Evolutionary conservation across 164 flowering plant species (phyloP).

Genomic region (Taxillus chinensis): DNA sequence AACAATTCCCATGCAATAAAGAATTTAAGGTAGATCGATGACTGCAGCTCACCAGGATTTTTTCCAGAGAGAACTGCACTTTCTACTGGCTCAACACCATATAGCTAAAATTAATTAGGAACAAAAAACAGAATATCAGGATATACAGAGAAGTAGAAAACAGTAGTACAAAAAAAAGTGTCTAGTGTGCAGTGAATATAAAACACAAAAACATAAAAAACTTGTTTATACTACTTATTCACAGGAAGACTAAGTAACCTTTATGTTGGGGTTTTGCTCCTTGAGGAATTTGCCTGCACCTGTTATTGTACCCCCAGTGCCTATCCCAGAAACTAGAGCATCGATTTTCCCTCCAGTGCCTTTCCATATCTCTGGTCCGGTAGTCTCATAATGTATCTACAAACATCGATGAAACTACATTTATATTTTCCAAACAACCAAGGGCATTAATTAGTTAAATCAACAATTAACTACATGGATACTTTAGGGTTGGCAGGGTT

Average conservation of each 20-base stretch:
- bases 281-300: constrained; percentile 69
- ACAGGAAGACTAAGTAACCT: constrained; percentile 28
- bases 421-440: too few relatives aligned
- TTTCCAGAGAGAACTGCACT: constrained; percentile 73
- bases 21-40: not conserved
- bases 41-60: constrained; percentile 60
- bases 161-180: not conserved
- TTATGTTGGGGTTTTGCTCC: constrained; percentile 55
- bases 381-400: constrained; percentile 75
- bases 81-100: constrained; percentile 79
- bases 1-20: not conserved
- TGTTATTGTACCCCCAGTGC: constrained; percentile 83
- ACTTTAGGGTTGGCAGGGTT: constrained; percentile 74
- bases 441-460: too few relatives aligned
- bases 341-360: constrained; percentile 61
- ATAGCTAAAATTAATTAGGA: constrained; percentile 25
- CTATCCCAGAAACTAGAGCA: constrained; percentile 66
- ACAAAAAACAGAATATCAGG: constrained; percentile 4
- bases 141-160: not conserved
- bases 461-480: not conserved
- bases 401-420: not conserved
- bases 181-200: too few relatives aligned
- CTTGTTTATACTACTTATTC: not conserved
- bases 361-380: constrained; percentile 89
- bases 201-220: too few relatives aligned